Evolutionary conservation across 805 yeast species (phyloP).

Genomic region (Saccharomyces paradoxus): DNA sequence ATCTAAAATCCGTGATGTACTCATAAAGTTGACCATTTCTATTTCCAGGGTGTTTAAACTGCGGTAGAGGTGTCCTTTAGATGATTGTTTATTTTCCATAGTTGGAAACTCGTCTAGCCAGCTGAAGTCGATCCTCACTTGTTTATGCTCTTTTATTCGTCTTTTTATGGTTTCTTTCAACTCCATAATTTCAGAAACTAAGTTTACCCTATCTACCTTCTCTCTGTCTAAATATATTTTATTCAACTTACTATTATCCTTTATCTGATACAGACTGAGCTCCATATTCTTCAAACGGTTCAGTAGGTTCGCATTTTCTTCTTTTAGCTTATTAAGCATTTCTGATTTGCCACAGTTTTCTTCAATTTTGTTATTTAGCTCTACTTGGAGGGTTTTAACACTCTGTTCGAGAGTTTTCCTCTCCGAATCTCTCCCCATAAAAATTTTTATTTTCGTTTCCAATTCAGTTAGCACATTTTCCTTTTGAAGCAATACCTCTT

Average conservation of each 20-base stretch:
- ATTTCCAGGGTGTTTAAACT: not conserved
- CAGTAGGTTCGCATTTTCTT: constrained; percentile 8
- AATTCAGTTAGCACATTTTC: constrained; percentile 14
- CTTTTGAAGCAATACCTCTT: not conserved
- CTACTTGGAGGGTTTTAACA: not conserved
- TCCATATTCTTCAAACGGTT: constrained; percentile 13
- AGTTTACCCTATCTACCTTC: constrained; percentile 28
- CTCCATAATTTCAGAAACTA: constrained; percentile 39
- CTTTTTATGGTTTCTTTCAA: constrained; percentile 31
- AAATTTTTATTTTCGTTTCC: constrained; percentile 15
- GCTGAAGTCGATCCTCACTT: not conserved
- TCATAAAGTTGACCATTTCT: not conserved
- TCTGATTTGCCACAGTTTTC: constrained; percentile 3
- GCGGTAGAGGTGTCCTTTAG: not conserved
- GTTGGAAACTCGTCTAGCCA: not conserved
- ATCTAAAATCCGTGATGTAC: not conserved
- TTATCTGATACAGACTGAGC: constrained; percentile 17
- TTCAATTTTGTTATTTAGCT: constrained; percentile 4
- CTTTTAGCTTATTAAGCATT: constrained; percentile 11
- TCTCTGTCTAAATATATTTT: constrained; percentile 31
- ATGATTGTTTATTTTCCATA: not conserved
- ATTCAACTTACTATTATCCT: constrained; percentile 28
- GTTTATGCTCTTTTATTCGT: constrained; percentile 5
- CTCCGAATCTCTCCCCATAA: not conserved
- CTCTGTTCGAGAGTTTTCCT: not conserved